Conservation (phyloP, 768 basidiomycete genomes). For the Rickenella mellea region DNA sequence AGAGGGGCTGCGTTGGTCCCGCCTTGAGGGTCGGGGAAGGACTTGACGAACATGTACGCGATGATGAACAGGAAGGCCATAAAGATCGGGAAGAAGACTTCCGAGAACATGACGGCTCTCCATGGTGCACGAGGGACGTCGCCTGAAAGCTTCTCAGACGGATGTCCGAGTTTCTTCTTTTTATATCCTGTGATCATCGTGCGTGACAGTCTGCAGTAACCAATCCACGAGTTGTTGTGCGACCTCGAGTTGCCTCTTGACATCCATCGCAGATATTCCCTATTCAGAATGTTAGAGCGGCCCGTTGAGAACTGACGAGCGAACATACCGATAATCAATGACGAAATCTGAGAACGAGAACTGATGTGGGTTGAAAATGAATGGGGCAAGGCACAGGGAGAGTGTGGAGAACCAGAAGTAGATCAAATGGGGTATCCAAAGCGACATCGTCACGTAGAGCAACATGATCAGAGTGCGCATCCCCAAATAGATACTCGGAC, state of each 20-base stretch:
- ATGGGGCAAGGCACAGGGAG: conserved; percentile 87
- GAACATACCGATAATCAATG: conserved; percentile 78
- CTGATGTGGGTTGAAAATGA: conserved; percentile 99
- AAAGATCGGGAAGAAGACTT: conserved; percentile 77
- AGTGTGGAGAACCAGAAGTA: conserved; percentile 98
- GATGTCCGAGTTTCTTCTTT: conserved; percentile 93
- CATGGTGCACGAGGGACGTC: conserved; percentile 91
- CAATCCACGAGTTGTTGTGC: conserved; percentile 98
- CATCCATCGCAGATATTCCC: conserved; percentile 99
- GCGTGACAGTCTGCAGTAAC: conserved; percentile 94
- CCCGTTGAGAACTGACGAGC: not conserved
- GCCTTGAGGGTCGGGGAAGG: conserved; percentile 61
- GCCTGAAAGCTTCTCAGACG: conserved; percentile 87
- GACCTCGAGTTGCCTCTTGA: conserved; percentile 94
- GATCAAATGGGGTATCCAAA: conserved; percentile 88
- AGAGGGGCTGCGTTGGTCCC: conserved; percentile 70
- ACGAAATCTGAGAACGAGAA: conserved; percentile 96
- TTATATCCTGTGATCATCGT: conserved; percentile 99
- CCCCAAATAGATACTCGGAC: conserved; percentile 95
- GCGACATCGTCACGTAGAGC: conserved; percentile 84
- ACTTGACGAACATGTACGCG: conserved; percentile 89
- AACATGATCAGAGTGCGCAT: conserved; percentile 88
- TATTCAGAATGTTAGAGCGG: conserved; percentile 21
- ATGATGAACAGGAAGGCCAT: conserved; percentile 83
- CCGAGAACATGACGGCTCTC: conserved; percentile 82